Evolutionary conservation across 495 filamentous ascomycete species (phyloP).

Genomic region (Penicillium cosmopolitanum): DNA sequence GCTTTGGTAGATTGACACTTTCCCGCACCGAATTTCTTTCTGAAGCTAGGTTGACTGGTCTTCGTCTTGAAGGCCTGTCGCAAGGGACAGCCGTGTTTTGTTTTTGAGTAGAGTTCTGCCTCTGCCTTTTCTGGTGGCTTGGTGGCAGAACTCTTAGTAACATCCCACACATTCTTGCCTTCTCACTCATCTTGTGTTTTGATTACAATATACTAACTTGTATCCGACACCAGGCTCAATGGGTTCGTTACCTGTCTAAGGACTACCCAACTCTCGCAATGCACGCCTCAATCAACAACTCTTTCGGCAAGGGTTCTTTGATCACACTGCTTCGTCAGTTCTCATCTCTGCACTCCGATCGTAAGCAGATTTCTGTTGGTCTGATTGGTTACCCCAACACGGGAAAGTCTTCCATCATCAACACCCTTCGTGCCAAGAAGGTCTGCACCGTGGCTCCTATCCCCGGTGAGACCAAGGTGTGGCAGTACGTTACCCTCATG

Average conservation of each 20-base stretch:
- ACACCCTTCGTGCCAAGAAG: constrained; percentile 88
- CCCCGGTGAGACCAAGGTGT: constrained; percentile 90
- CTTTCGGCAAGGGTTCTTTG: constrained; percentile 81
- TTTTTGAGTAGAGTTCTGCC: constrained; percentile 86
- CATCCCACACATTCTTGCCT: constrained; percentile 84
- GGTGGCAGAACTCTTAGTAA: constrained; percentile 95
- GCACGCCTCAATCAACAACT: constrained; percentile 89
- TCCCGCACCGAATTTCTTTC: constrained; percentile 68
- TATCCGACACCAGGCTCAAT: constrained; percentile 66
- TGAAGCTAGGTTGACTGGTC: constrained; percentile 67
- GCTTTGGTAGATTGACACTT: constrained; percentile 89
- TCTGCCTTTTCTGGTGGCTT: constrained; percentile 46
- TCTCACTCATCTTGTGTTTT: constrained; percentile 19
- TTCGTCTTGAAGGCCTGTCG: constrained; percentile 79
- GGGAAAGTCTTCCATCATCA: constrained; percentile 92
- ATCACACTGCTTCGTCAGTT: constrained; percentile 89
- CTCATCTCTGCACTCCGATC: constrained; percentile 82
- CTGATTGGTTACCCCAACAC: constrained; percentile 88
- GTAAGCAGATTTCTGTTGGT: constrained; percentile 90
- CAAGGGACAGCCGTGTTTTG: constrained; percentile 67
- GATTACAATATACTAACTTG: constrained; percentile 46
- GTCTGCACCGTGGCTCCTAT: constrained; percentile 95
- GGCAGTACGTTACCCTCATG: constrained; percentile 98
- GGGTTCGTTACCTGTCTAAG: constrained; percentile 79
- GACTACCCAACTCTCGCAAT: constrained; percentile 94